Evolutionary conservation across 176 grass and related monocot genomes (phyloP), one percentile per base, ranked within the genome.

Genomic region (Oryza punctata): DNA sequence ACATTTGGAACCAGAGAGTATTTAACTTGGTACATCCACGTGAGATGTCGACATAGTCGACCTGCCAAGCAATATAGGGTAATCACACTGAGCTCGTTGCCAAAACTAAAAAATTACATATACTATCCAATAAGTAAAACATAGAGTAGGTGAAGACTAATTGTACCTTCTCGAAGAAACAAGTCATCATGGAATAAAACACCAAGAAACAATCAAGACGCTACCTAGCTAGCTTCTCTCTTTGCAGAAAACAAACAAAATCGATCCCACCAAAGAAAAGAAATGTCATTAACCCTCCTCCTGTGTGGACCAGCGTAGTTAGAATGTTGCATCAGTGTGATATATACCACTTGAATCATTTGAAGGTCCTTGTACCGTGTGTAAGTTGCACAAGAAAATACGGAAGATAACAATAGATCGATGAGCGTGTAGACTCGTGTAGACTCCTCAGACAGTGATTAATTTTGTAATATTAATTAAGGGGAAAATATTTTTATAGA

Each of bases 131-230:
- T 61, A 19, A 68, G 30, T 79, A 60, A 74, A 75, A 26, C 63
- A 67, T 12, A 47, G 65, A 76, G 78, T 87, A 26, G 85, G 78
- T 87, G 85, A 81, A 81, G 85, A 87, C 71, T 87, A 81, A 80
- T 24, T 10, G 70, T 69, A 61, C 71, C 78, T 87, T 87, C 85
- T 87, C 71, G 85, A 87, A 69, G 85, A 76, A 81, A 81, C 49
- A 81, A 75, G 71, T 82, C 85, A 46, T 76, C 35, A 57, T 57
- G 52, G 52, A 70, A 87, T 61, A 24, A 21, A 27, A 21, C 49
- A 37, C 29, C 73, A 52, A 54, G 71, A 74, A 74, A 52, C 46
- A 45, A 75, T 81, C 0, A 47, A 30, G 85, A 87, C 78, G n/a
- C 77, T 57, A 9, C 26, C 69, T 80, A 57, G 52, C 19, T 54